phyloP scores from a whole-genome alignment of 1,284 basidiomycete species.

The Kwoniella shivajii region DNA sequence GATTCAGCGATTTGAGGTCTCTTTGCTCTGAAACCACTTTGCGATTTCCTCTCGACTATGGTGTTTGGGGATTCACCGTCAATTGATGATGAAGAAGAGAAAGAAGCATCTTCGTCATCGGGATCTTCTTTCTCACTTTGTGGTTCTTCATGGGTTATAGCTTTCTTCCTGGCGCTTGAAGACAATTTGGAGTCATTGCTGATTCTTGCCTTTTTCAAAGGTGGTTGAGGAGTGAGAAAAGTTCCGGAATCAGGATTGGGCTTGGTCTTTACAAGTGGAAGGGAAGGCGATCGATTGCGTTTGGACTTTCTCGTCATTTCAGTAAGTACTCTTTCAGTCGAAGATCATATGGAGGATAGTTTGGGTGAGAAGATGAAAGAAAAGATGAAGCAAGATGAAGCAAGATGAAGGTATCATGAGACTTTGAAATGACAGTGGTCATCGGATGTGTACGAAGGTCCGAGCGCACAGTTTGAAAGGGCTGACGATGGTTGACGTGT shows the following conservation, averaged over 20 bases:
- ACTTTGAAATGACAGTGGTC: not conserved
- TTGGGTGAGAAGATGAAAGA: not conserved
- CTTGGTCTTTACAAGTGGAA: not conserved
- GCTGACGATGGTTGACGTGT: not conserved
- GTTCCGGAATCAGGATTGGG: too few species aligned
- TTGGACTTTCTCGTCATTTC: not conserved
- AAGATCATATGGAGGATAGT: not conserved
- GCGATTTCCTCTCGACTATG: not conserved
- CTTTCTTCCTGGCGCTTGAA: not conserved
- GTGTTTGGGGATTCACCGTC: not conserved
- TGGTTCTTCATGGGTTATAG: not conserved
- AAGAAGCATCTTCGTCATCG: not conserved
- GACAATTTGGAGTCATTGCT: not conserved
- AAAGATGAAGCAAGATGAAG: not conserved
- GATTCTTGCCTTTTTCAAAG: not conserved
- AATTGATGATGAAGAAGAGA: constrained; percentile 1
- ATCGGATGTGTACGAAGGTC: too few species aligned
- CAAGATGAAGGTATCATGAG: not conserved
- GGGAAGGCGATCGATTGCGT: constrained; percentile 2
- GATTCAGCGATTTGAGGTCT: too few species aligned
- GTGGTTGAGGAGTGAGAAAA: not conserved
- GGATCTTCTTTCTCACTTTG: not conserved
- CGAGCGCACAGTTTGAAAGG: not conserved
- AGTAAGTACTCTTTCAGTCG: not conserved
- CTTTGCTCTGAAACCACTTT: too few species aligned